These are phyloP conservation scores for Lipomyces anomalus DNA, from an alignment of 805 yeast genomes.

Conservation along the genomic window DNA sequence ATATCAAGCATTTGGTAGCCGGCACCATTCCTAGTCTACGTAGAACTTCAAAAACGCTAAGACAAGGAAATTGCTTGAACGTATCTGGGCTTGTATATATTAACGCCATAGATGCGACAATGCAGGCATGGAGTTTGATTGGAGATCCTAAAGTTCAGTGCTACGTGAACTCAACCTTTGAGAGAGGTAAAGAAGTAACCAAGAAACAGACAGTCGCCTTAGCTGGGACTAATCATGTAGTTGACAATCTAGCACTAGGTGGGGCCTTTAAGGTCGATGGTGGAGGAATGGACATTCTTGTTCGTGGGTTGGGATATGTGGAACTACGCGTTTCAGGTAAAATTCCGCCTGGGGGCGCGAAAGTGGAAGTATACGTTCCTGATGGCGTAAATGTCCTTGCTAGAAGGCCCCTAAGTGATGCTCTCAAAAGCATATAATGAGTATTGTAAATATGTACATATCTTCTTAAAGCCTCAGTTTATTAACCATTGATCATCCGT, in stretches of 20 bases:
- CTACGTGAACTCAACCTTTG: conserved; percentile 25
- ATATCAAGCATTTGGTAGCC: conserved; percentile 10
- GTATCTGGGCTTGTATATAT: conserved; percentile 34
- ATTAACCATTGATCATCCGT: conserved; percentile 38
- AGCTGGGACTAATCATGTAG: conserved; percentile 3
- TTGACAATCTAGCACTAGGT: conserved; percentile 3
- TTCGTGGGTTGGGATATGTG: conserved; percentile 33
- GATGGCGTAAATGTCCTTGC: conserved; percentile 26
- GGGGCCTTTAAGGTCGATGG: conserved; percentile 13
- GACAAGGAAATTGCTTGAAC: conserved; percentile 25
- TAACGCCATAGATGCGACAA: conserved; percentile 25
- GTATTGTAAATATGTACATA: neutral
- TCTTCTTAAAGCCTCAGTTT: neutral
- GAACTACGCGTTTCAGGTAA: conserved; percentile 31
- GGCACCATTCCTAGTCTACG: conserved; percentile 15
- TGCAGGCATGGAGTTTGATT: conserved; percentile 31
- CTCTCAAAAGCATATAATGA: conserved; percentile 2
- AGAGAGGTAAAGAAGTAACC: conserved; percentile 21
- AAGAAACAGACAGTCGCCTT: conserved; percentile 8
- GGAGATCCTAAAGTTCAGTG: too few species aligned
- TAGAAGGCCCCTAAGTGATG: conserved; percentile 20
- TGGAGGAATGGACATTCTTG: conserved; percentile 26
- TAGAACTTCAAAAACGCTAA: conserved; percentile 24
- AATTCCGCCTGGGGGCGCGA: conserved; percentile 29
- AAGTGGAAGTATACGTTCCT: conserved; percentile 25